Base-by-base conservation (phyloP, 495 filamentous ascomycete genomes). In the Penicillium canescens region DNA sequence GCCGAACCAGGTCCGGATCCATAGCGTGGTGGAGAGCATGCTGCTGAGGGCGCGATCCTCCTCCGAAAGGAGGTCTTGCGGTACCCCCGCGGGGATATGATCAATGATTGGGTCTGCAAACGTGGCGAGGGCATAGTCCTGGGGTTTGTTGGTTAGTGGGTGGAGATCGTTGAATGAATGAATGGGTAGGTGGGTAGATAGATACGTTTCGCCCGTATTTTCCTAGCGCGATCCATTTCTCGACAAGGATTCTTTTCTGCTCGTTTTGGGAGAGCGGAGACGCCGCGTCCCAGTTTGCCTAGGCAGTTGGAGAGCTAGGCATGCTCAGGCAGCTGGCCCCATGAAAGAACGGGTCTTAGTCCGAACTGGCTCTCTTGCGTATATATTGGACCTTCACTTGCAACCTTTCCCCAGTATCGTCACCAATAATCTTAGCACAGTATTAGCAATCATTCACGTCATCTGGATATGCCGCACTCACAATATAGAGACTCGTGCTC, bases 1-100 rank as follows among this genome's bases (percentile, higher is more conserved):
- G 6, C 56, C 56, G 47, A 42, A 59, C 52, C 56, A 59, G 16
- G 51, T 59, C 8, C 56, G 56, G 46, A 57, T 58, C 39, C 37
- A 54, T 20, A 57, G 46, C 8, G 36, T 21, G 18, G 37, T 21
- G 1, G 50, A 26, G 24, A 49, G 39, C 28, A 52, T 12, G 8
- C 42, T 50, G 13, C 44, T 38, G 9, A 43, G 14, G 3, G 46
- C 39, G 46, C 56, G 51, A n/a, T 59, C 56, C 14, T 42, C 41
- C 21, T 42, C 41, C 14, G 9, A 42, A 21, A 42, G 41, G 41
- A 42, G 41, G 41, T 42, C 41, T 42, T 28, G 23, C 13, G 41
- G 41, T 42, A 42, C 23, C 41, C 41, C 41, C 41, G n/a, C 41
- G 7, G 12, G 41, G 8, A 42, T 11, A 23, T 42, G 21, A 42